Conservation (phyloP, 2,329 filamentous ascomycete genomes). For the Aspergillus fructus region DNA sequence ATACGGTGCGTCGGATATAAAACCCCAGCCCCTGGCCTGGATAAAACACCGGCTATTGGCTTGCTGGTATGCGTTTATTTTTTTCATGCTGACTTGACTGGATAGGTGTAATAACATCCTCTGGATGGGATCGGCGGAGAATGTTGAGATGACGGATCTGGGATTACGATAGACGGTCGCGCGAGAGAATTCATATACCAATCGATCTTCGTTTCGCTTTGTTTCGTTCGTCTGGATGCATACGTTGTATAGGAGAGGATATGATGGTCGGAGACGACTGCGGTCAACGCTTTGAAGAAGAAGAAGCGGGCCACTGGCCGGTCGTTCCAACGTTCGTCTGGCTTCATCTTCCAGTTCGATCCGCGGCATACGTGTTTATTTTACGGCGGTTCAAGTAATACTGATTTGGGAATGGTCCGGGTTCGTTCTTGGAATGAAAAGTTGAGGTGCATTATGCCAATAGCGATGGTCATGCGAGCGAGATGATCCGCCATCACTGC, state of each 20-base stretch:
- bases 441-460: neutral
- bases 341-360: conserved; percentile 16
- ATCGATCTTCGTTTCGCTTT: neutral
- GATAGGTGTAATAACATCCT: conserved; percentile 92
- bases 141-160: conserved; percentile 48
- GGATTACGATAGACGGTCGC: conserved; percentile 29
- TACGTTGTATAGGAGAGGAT: conserved; percentile 3
- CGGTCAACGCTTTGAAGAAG: conserved; percentile 9
- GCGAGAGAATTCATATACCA: conserved; percentile 18
- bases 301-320: neutral
- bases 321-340: neutral
- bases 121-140: conserved; percentile 69
- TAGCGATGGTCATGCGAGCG: neutral
- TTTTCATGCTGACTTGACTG: neutral
- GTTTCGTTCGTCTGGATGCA: conserved; percentile 6
- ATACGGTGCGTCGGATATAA: conserved; percentile 64
- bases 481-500: neutral
- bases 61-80: neutral
- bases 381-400: conserved; percentile 21
- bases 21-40: neutral
- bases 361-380: conserved; percentile 21
- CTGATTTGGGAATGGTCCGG: conserved; percentile 7
- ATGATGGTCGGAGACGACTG: neutral
- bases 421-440: conserved; percentile 8
- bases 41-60: neutral